phyloP scores from a whole-genome alignment of 1,284 basidiomycete species.

The Sporisorium scitamineum region DNA sequence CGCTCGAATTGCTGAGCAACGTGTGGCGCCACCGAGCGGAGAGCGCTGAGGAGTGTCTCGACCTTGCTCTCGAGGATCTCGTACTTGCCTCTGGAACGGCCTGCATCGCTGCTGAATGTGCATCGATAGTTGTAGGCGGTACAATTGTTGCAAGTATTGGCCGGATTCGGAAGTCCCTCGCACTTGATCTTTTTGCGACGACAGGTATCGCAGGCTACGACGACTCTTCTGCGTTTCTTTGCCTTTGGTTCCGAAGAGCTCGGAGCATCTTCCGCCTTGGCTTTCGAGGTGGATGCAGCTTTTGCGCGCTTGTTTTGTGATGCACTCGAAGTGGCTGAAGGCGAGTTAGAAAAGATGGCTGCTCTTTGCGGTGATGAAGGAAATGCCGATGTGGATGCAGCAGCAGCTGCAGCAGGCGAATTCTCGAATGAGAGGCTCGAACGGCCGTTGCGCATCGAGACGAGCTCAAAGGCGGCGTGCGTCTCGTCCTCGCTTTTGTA shows the following conservation, averaged over 20 bases:
- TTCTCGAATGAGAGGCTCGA: slow-evolving; percentile 31
- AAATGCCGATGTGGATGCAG: slow-evolving; percentile 15
- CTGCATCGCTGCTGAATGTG: slow-evolving; percentile 57
- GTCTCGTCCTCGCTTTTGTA: slow-evolving; percentile 51
- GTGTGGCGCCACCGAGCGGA: slow-evolving; percentile 58
- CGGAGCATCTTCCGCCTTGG: slow-evolving; percentile 21
- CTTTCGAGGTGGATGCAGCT: slow-evolving; percentile 15
- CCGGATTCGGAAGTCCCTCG: slow-evolving; percentile 58
- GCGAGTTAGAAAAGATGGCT: background rate
- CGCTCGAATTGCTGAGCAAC: slow-evolving; percentile 55
- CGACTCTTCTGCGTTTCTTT: slow-evolving; percentile 55
- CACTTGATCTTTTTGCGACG: slow-evolving; percentile 64
- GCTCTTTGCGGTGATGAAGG: slow-evolving; percentile 12
- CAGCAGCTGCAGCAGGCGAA: slow-evolving; percentile 13
- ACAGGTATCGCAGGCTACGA: slow-evolving; percentile 63
- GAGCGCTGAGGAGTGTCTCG: slow-evolving; percentile 57
- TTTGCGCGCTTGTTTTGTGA: slow-evolving; percentile 25
- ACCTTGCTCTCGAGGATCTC: slow-evolving; percentile 65
- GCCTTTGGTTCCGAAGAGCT: slow-evolving; percentile 20
- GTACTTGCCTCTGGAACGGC: slow-evolving; percentile 59
- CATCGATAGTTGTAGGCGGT: slow-evolving; percentile 56
- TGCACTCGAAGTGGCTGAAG: slow-evolving; percentile 8
- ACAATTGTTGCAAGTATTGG: slow-evolving; percentile 58
- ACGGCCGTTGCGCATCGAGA: slow-evolving; percentile 44
- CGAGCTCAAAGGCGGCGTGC: slow-evolving; percentile 47